A percentile compares a stretch with the other conserved stretches of the same genome.
Evolutionary conservation across 768 basidiomycete genomes (phyloP).

Genomic region (Tylopilus vinaceipallidus): DNA sequence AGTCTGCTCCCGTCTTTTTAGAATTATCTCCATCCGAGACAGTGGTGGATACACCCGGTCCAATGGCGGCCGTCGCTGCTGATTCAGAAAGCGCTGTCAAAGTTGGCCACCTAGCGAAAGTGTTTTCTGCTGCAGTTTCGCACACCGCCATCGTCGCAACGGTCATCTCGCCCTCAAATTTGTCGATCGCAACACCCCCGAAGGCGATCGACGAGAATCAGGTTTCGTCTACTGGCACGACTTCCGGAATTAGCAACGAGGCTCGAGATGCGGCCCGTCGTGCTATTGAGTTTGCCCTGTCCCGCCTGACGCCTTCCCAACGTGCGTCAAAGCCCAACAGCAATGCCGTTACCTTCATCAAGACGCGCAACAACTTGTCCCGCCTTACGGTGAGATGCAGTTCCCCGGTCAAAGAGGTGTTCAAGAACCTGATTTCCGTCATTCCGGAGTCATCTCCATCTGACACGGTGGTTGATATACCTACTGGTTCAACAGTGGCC

Average conservation of each 20-base stretch:
- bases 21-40: not conserved
- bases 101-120: not conserved
- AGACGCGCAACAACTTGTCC: too few species aligned
- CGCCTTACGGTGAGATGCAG: too few species aligned
- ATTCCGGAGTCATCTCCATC: too few species aligned
- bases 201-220: not conserved
- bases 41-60: not conserved
- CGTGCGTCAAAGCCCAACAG: too few species aligned
- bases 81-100: not conserved
- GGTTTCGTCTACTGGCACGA: not conserved
- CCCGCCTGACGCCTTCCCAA: too few species aligned
- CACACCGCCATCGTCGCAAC: not conserved
- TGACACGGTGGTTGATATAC: not conserved
- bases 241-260: not conserved
- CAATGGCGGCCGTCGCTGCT: not conserved
- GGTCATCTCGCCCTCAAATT: not conserved
- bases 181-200: not conserved
- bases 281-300: not conserved
- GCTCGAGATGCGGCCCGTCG: not conserved
- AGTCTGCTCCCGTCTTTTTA: not conserved
- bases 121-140: not conserved
- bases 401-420: too few species aligned
- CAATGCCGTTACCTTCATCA: too few species aligned
- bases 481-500: not conserved
- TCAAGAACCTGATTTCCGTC: too few species aligned